Evolutionary conservation across 2,329 filamentous ascomycete genomes (phyloP).

Genomic region (Epichloe amarillans): DNA sequence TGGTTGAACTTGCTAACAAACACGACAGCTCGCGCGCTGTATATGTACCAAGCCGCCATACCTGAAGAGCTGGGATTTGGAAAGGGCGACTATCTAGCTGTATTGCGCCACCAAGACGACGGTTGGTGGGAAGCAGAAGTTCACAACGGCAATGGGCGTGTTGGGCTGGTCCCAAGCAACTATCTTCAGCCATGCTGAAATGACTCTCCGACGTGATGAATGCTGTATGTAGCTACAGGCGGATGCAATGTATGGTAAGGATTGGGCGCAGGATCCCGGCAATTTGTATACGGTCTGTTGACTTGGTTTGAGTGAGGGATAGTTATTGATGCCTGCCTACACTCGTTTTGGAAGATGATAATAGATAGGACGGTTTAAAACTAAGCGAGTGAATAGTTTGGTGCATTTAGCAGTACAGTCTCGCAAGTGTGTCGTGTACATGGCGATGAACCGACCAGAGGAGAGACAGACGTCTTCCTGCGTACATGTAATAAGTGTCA

Average conservation of each 20-base stretch:
- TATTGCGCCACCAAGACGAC: conserved; percentile 86
- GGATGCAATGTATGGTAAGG: neutral
- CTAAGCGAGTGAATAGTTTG: too few species aligned
- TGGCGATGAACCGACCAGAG: too few species aligned
- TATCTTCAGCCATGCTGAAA: conserved; percentile 43
- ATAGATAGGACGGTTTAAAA: neutral
- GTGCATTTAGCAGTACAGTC: too few species aligned
- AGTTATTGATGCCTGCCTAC: neutral
- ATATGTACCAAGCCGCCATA: conserved; percentile 88
- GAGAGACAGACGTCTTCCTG: too few species aligned
- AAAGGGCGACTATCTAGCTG: conserved; percentile 83
- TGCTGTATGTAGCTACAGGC: conserved; percentile 1
- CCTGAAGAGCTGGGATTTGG: conserved; percentile 85
- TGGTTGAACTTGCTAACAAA: neutral
- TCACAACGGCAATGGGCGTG: conserved; percentile 48
- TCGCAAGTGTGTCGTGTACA: too few species aligned
- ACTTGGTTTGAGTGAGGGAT: neutral
- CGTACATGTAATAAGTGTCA: too few species aligned
- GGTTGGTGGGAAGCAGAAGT: conserved; percentile 99
- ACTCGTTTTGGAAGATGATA: neutral
- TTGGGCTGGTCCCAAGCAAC: conserved; percentile 55
- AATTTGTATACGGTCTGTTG: conserved; percentile 1
- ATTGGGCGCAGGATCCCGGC: neutral
- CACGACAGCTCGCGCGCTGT: conserved; percentile 72
- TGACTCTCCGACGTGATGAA: neutral